These are phyloP conservation scores for Pseudogymnoascus sp. DNA, from an alignment of 2,329 filamentous ascomycete species.

Conservation along the genomic window DNA sequence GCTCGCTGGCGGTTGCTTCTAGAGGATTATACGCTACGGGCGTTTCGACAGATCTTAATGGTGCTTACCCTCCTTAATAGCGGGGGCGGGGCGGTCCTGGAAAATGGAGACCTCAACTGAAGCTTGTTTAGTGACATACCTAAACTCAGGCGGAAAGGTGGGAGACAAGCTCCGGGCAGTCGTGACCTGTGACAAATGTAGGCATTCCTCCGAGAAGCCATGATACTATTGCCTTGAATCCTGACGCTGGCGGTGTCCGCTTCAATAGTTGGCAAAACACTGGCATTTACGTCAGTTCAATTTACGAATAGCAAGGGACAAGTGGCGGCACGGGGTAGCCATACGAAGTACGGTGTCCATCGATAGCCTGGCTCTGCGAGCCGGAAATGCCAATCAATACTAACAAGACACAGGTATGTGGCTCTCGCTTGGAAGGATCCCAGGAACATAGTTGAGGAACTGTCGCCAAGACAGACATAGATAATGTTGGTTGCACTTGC, in stretches of 20 bases:
- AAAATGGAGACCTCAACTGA: neutral
- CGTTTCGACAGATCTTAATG: conserved; percentile 59
- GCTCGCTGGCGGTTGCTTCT: conserved; percentile 59
- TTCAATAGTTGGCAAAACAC: conserved; percentile 51
- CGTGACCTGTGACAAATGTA: conserved; percentile 57
- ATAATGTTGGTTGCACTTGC: neutral
- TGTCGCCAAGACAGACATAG: conserved; percentile 21
- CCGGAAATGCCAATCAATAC: neutral
- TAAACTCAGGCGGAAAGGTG: conserved; percentile 50
- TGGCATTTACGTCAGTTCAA: conserved; percentile 54
- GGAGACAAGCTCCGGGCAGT: conserved; percentile 51
- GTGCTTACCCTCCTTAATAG: conserved; percentile 30
- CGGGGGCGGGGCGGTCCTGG: neutral
- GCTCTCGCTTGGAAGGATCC: conserved; percentile 30
- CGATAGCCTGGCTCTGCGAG: conserved; percentile 1
- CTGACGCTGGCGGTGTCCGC: neutral
- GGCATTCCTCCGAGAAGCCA: conserved; percentile 15
- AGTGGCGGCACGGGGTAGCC: conserved; percentile 55
- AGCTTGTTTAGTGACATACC: conserved; percentile 49
- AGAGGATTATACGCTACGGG: conserved; percentile 57
- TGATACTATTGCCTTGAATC: conserved; percentile 4
- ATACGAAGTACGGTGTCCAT: conserved; percentile 49
- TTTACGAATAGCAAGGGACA: conserved; percentile 55
- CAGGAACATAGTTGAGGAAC: conserved; percentile 29
- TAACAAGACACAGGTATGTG: conserved; percentile 26